Conservation (phyloP, 176 grass and related monocot species). For the Poa pratensis region DNA sequence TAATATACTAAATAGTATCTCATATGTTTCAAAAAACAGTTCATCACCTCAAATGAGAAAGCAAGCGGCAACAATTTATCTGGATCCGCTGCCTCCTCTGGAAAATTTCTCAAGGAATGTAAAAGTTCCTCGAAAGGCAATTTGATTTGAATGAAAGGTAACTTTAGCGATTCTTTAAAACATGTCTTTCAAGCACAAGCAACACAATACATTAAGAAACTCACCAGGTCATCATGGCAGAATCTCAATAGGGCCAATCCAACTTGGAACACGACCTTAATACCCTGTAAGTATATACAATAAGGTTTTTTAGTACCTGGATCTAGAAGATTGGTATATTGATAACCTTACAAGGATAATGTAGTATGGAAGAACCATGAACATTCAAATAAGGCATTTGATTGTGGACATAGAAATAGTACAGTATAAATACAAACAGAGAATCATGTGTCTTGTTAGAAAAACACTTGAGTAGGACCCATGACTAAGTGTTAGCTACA, state of each 20-base stretch:
- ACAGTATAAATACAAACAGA: neutral
- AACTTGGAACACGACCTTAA: conserved; percentile 91
- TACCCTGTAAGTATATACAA: conserved; percentile 62
- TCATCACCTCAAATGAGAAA: conserved; percentile 82
- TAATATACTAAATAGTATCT: neutral
- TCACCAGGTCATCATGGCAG: conserved; percentile 91
- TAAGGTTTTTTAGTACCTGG: neutral
- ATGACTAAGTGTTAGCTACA: conserved; percentile 9
- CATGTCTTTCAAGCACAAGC: conserved; percentile 18
- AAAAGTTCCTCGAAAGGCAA: conserved; percentile 92
- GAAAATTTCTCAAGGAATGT: conserved; percentile 83
- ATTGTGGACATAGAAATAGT: neutral
- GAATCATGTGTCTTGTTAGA: neutral
- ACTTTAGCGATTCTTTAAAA: conserved; percentile 22
- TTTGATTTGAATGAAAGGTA: conserved; percentile 63
- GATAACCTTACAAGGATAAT: neutral
- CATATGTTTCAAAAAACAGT: neutral
- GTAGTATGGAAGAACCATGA: conserved; percentile 14
- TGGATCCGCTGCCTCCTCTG: conserved; percentile 84
- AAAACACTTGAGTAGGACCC: neutral
- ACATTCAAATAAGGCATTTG: neutral
- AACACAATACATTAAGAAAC: conserved; percentile 38
- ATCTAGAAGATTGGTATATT: conserved; percentile 1
- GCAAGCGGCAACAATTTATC: conserved; percentile 77
- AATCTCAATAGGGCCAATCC: conserved; percentile 87